phyloP scores from a whole-genome alignment of 257 asterid species.

The Ocimum tenuiflorum region DNA sequence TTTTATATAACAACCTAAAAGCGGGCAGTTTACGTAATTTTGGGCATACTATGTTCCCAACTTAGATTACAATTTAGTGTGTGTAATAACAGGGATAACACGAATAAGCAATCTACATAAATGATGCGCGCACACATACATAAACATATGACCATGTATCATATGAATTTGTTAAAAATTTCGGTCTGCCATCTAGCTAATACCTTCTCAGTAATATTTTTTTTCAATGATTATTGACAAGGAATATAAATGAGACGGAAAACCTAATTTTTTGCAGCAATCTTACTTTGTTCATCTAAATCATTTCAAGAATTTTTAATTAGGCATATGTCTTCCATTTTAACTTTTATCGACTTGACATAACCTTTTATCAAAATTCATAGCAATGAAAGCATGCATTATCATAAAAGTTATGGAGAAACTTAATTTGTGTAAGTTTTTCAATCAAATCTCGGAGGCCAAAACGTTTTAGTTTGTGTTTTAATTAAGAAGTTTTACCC shows the following conservation, averaged over 20 bases:
- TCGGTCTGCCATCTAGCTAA: too few relatives aligned
- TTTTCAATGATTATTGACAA: too few relatives aligned
- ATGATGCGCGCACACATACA: too few relatives aligned
- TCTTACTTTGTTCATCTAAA: not conserved
- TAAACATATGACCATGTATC: too few relatives aligned
- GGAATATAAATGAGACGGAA: too few relatives aligned
- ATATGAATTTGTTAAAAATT: too few relatives aligned
- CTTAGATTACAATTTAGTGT: not conserved
- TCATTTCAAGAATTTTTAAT: not conserved
- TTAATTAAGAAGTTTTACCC: not conserved
- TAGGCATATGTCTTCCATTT: not conserved
- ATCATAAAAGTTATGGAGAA: too few relatives aligned
- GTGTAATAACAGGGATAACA: not conserved
- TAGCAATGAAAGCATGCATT: too few relatives aligned
- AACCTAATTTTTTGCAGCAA: too few relatives aligned
- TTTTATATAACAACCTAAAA: constrained; percentile 1
- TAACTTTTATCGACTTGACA: not conserved
- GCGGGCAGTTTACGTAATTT: constrained; percentile 6
- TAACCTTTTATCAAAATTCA: not conserved
- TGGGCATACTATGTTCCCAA: constrained; percentile 12
- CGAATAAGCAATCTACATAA: not conserved
- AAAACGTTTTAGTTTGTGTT: not conserved
- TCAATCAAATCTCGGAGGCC: not conserved
- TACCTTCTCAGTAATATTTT: too few relatives aligned
- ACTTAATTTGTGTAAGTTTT: not conserved